phyloP scores from a whole-genome alignment of 1,284 basidiomycete genomes.

The Ceratobasidium theobromae region DNA sequence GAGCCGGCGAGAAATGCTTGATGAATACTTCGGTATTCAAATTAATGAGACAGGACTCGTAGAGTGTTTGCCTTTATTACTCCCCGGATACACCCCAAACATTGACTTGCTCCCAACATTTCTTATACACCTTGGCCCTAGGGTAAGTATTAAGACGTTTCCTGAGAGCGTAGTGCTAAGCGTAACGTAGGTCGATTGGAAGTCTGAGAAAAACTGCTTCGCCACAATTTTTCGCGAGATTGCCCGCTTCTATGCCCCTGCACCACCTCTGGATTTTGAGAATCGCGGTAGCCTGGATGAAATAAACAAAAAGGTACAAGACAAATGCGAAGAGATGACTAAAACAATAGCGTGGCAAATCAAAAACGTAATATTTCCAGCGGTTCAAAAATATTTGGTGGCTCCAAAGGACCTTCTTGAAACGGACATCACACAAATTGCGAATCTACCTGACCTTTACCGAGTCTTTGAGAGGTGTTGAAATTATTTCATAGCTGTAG shows the following conservation, averaged over 20 bases:
- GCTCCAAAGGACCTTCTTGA: slow-evolving; percentile 71
- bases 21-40: slow-evolving; percentile 86
- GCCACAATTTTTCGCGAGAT: slow-evolving; percentile 83
- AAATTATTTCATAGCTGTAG: background rate
- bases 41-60: slow-evolving; percentile 68
- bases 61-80: slow-evolving; percentile 75
- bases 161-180: slow-evolving; percentile 38
- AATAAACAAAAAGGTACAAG: slow-evolving; percentile 18
- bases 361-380: slow-evolving; percentile 84
- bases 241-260: slow-evolving; percentile 85
- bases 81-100: slow-evolving; percentile 83
- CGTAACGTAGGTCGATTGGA: slow-evolving; percentile 78
- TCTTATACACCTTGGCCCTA: slow-evolving; percentile 81
- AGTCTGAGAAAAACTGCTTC: slow-evolving; percentile 83
- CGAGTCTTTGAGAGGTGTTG: slow-evolving; percentile 88
- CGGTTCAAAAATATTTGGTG: slow-evolving; percentile 70
- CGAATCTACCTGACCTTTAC: slow-evolving; percentile 84
- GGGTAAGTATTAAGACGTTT: slow-evolving; percentile 51
- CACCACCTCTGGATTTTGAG: slow-evolving; percentile 43
- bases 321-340: slow-evolving; percentile 43
- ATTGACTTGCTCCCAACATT: slow-evolving; percentile 84
- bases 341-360: slow-evolving; percentile 78
- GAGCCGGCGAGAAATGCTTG: slow-evolving; percentile 76
- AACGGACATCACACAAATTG: slow-evolving; percentile 79
- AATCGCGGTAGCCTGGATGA: slow-evolving; percentile 30